Base-by-base conservation (phyloP, 73 alveolate genomes). In the Paramecium tetraurelia region DNA sequence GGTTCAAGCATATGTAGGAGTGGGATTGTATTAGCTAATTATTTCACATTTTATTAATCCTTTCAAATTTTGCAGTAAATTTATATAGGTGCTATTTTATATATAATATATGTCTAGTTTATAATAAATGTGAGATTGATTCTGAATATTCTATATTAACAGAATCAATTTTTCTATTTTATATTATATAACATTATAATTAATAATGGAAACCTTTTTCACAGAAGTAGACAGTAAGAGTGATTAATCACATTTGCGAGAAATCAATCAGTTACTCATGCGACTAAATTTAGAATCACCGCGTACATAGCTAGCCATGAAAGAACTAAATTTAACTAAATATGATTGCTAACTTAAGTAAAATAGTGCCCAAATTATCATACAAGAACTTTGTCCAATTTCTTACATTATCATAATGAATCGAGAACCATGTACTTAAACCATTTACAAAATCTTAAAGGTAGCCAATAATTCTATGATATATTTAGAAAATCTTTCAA, bases 151-250 rank as follows among this genome's bases (percentile, higher is more conserved):
- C 48, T 40, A 1, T 40, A 7, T 7, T 40, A 7, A 40, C 4
- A 8, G 14, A 40, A 40, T 40, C 48, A 40, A 40, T 40, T 7
- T 40, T 40, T 40, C 14, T 40, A 40, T 40, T 40, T 36, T 53
- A 18, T n/a, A 53, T 8, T 53, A 2, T 53, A 7, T 53, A n/a
- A 53, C 18, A 50, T 50, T 50, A 50, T 50, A 50, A 50, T 50
- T n/a, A 18, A 53, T 9, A 63, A 63, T 63, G 84, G 31, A 63
- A 27, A 63, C 84, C 3, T 63, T 63, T 33, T 63, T 63, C 31
- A 63, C 84, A 63, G 84, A 63, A 63, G 84, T 63, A 33, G 84
- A 63, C 84, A 63, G 84, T 33, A 63, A 63, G 46, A 31, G 50
- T 63, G 84, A 63, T 63, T 12, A 27, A 63, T 16, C 41, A 4